Evolutionary conservation across 495 filamentous ascomycete genomes (phyloP), one percentile per base, ranked within the genome.

Genomic region (Aspergillus carlsbadensis): DNA sequence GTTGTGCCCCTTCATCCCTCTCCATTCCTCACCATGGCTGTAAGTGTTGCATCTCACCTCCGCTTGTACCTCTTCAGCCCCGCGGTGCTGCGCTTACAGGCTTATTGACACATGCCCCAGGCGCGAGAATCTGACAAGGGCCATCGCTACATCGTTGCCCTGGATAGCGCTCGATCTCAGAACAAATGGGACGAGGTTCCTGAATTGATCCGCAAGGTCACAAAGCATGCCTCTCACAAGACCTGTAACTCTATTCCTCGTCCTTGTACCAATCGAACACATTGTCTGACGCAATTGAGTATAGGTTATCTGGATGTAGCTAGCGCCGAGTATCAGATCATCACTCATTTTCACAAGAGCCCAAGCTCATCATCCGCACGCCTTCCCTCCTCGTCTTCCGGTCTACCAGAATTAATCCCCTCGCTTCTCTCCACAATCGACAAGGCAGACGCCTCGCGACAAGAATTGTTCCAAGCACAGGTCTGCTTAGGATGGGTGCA

Each of bases 121-220:
- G 70, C 69, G 66, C 71, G 69, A 59, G 75, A 78, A 56, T 63
- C 64, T 42, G 79, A 80, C 54, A 98, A 98, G 76, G 91, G 87
- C 45, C 81, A 79, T 57, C 83, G 85, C 64, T 96, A 96, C 71
- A 78, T 93, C 61, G 77, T 80, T 65, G 83, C 83, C 72, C 83
- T 98, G 60, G 90, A 98, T 65, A 81, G 84, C 61, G 90, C 91
- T 60, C 88, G 94, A 55, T 94, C 89, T 66, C 84, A 92, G 65
- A 91, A 90, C 26, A 85, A 82, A 64, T 98, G 94, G 94, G 81
- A 89, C 57, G 88, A 88, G 26, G 81, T 97, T n/a, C 88, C 88
- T 26, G 94, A 97, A 73, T 77, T 96, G 57, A 84, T 89, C 61
- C 83, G 91, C 61, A 98, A 98, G 73, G 82, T 97, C 57, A 87